Base-by-base conservation (phyloP, 176 grass and related monocot species). In the Juncus effusus region DNA sequence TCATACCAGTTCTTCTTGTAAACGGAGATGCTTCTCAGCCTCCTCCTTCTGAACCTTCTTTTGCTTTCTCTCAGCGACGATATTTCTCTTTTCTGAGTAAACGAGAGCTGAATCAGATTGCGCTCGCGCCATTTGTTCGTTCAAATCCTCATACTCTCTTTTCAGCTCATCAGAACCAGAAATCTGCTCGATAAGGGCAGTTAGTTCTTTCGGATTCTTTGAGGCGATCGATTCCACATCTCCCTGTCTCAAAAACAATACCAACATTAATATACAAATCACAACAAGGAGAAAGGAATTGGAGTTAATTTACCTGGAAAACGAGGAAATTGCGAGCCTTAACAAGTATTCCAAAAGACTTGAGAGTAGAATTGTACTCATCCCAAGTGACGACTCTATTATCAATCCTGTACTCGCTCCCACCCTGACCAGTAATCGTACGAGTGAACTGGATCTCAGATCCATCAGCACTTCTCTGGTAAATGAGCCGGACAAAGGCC, bases 301-400 rank as follows among this genome's bases (percentile, higher is more conserved):
- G 14, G 37, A 10, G 55, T 14, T 49, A 45, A 28, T 8, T 60
- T 36, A 96, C 92, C 92, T 97, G 94, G 65, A 97, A 97, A 69
- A 97, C 88, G 37, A 97, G 88, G 57, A 97, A 97, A 70, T 97
- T 97, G 42, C 94, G 80, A 16, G 88, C 94, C 88, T 97, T 97
- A 42, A 92, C 88, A 5, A 97, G 88, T 70, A 97, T 97, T 72
- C 94, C 94, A 11, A 97, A 76, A 76, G 88, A 97, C 67, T 82
- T 92, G 47, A 97, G 88, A 60, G 81, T 97, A 69, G 80, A 70
- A 67, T 97, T 97, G 76, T 97, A 92, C 13, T 86, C 85, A 13
- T 97, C 88, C 94, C 85, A 89, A 14, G 75, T 79, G 52, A 86
- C 80, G 4, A 78, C 67, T 16, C 78, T 77, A 28, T 76, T 74